phyloP scores from a whole-genome alignment of 495 filamentous ascomycete genomes.

The Rostrohypoxylon terebratum region DNA sequence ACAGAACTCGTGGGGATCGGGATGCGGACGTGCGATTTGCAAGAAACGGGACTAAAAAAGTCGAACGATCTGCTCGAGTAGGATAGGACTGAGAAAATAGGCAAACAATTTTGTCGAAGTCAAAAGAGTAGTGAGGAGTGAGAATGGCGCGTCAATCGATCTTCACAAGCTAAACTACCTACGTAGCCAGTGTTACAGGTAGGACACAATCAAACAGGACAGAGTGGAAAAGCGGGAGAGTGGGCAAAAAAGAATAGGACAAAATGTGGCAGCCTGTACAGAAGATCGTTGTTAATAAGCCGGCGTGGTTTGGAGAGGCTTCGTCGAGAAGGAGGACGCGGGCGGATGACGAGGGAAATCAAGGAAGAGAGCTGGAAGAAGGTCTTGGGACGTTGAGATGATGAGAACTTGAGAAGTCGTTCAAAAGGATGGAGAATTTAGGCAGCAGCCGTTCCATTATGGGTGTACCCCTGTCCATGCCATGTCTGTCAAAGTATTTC shows the following conservation, averaged over 20 bases:
- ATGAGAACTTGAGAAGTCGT: conserved; percentile 32
- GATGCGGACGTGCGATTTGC: conserved; percentile 24
- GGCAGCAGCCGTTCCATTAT: conserved; percentile 50
- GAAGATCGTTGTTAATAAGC: conserved; percentile 21
- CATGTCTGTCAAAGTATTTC: conserved; percentile 8
- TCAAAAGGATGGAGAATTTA: conserved; percentile 49
- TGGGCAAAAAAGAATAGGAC: conserved; percentile 22
- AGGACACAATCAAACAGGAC: conserved; percentile 30
- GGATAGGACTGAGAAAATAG: conserved; percentile 19
- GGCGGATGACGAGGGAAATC: conserved; percentile 27
- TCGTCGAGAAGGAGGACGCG: conserved; percentile 31
- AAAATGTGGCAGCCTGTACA: conserved; percentile 39
- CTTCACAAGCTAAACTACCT: conserved; percentile 25
- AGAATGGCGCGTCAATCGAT: conserved; percentile 15
- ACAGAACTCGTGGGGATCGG: conserved; percentile 2
- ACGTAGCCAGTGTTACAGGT: conserved; percentile 33
- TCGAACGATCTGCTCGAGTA: conserved; percentile 5
- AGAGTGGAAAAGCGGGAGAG: conserved; percentile 16
- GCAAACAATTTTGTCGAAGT: conserved; percentile 11
- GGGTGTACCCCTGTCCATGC: conserved; percentile 28
- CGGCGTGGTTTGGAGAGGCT: conserved; percentile 13
- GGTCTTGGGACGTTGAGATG: conserved; percentile 36
- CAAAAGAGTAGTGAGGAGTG: conserved; percentile 19
- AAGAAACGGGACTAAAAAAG: conserved; percentile 9
- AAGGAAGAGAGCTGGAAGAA: conserved; percentile 15